These are phyloP conservation scores for Lactarius vividus DNA, from an alignment of 768 basidiomycete species.

Conservation along the genomic window DNA sequence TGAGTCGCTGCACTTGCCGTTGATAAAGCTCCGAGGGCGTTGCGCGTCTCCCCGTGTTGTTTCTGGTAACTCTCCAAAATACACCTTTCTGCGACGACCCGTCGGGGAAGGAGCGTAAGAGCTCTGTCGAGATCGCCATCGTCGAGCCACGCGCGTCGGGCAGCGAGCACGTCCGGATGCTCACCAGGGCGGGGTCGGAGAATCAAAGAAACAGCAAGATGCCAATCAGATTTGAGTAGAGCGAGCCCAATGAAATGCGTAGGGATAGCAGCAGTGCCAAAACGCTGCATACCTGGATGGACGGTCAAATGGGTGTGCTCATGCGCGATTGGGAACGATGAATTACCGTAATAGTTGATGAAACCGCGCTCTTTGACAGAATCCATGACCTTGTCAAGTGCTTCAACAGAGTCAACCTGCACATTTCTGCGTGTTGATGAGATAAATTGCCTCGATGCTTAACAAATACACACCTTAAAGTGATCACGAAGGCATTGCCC, in stretches of 20 bases:
- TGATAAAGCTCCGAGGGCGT: conserved; percentile 84
- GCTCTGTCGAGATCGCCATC: conserved; percentile 80
- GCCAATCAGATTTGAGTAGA: conserved; percentile 87
- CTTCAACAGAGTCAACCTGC: conserved; percentile 68
- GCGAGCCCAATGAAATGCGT: conserved; percentile 94
- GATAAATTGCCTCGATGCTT: not conserved
- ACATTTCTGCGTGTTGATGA: conserved; percentile 61
- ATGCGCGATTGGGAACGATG: not conserved
- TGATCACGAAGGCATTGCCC: conserved; percentile 94
- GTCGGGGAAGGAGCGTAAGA: conserved; percentile 79
- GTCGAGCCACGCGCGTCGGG: conserved; percentile 85
- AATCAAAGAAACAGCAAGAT: conserved; percentile 78
- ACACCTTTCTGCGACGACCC: conserved; percentile 91
- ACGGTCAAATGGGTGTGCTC: not conserved
- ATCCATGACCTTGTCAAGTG: conserved; percentile 70
- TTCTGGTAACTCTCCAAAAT: conserved; percentile 89
- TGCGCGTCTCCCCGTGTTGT: conserved; percentile 71
- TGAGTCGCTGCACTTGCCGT: conserved; percentile 49
- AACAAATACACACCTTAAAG: conserved; percentile 66
- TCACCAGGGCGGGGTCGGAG: conserved; percentile 84
- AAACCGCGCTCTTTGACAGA: conserved; percentile 84
- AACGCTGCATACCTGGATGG: conserved; percentile 89
- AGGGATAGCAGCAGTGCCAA: conserved; percentile 94
- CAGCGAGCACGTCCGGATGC: conserved; percentile 84
- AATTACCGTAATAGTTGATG: conserved; percentile 93